A percentile compares a stretch with the other conserved stretches of the same genome.
Conservation (phyloP, 768 basidiomycete genomes). For the Aureoboletus auriporus region DNA sequence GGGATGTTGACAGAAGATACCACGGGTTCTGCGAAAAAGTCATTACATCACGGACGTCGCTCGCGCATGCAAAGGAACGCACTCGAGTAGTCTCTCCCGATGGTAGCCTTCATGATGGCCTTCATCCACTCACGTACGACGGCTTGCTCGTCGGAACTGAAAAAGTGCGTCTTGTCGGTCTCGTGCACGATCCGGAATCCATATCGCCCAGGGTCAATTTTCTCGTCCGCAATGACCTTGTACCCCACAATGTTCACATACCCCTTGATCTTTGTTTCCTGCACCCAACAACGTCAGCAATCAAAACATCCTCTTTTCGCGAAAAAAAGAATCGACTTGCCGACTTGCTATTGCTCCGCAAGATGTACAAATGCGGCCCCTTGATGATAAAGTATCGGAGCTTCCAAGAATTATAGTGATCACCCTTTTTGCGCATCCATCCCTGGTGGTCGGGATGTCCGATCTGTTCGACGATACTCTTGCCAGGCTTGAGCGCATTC, state of each 20-base stretch:
- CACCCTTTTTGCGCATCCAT: slow-evolving; percentile 96
- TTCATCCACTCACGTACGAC: slow-evolving; percentile 99
- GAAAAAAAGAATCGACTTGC: slow-evolving; percentile 7
- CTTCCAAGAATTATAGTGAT: slow-evolving; percentile 93
- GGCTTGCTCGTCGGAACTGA: slow-evolving; percentile 85
- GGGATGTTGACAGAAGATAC: slow-evolving; percentile 96
- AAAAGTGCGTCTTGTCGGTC: slow-evolving; percentile 80
- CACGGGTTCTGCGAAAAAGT: slow-evolving; percentile 64
- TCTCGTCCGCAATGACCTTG: slow-evolving; percentile 91
- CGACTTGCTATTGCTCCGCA: slow-evolving; percentile 68
- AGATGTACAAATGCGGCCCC: slow-evolving; percentile 84
- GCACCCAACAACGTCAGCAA: slow-evolving; percentile 1
- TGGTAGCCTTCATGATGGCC: slow-evolving; percentile 98
- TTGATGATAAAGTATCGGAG: slow-evolving; percentile 87
- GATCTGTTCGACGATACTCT: slow-evolving; percentile 84
- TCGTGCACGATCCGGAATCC: slow-evolving; percentile 95
- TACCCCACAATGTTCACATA: slow-evolving; percentile 90
- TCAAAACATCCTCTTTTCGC: neutral
- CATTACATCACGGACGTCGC: neutral
- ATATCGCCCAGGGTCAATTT: slow-evolving; percentile 86
- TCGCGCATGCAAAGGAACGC: slow-evolving; percentile 25
- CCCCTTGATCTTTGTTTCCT: slow-evolving; percentile 97
- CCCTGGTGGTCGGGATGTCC: slow-evolving; percentile 87
- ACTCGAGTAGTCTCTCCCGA: slow-evolving; percentile 91
- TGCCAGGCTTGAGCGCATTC: slow-evolving; percentile 50